These are phyloP conservation scores for Alternaria alternata DNA, from an alignment of 2,329 filamentous ascomycete genomes.

Conservation along the genomic window DNA sequence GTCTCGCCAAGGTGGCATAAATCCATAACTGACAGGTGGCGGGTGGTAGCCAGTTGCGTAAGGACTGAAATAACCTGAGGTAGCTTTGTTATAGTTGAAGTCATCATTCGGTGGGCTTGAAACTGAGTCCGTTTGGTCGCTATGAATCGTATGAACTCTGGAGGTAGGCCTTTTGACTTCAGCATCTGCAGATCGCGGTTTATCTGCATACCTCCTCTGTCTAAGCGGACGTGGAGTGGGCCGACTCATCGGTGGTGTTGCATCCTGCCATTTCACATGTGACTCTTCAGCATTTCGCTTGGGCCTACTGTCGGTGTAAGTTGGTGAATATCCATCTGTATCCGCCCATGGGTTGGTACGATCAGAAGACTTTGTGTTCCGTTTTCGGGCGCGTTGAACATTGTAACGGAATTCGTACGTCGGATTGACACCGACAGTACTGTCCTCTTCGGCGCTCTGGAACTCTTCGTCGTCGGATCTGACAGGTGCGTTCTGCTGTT, in stretches of 20 bases:
- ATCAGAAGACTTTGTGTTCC: background rate
- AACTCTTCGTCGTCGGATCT: constrained; percentile 3
- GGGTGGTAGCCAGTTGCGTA: background rate
- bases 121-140: background rate
- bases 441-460: background rate
- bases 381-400: background rate
- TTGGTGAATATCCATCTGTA: background rate
- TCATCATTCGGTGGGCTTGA: background rate
- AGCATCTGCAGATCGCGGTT: background rate
- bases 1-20: background rate
- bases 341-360: background rate
- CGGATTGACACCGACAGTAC: background rate
- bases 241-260: background rate
- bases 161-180: background rate
- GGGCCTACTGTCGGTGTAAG: background rate
- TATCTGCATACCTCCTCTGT: background rate
- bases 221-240: background rate
- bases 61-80: background rate
- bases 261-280: background rate
- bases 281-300: background rate
- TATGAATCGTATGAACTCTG: background rate
- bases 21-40: background rate
- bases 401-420: too few species aligned
- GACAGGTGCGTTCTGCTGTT: constrained; percentile 1
- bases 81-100: background rate